Conservation (phyloP, 2,329 filamentous ascomycete species). For the Penicillium nordicum region DNA sequence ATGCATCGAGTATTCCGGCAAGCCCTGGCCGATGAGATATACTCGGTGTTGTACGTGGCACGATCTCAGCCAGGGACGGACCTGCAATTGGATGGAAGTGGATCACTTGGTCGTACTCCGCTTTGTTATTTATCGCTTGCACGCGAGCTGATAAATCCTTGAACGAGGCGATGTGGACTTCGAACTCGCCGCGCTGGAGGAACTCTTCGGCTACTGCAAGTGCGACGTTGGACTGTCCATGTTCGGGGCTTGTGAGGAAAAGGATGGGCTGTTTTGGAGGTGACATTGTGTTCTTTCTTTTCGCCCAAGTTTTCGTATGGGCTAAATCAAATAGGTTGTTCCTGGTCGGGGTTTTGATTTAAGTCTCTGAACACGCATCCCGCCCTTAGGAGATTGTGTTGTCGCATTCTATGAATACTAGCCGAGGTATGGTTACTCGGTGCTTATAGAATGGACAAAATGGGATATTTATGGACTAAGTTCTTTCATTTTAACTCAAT, state of each 20-base stretch:
- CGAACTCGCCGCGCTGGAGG: conserved; percentile 33
- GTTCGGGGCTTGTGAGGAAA: conserved; percentile 47
- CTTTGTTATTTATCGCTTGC: conserved; percentile 24
- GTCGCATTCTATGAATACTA: conserved; percentile 2
- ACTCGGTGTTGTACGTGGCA: conserved; percentile 28
- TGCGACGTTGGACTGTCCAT: conserved; percentile 48
- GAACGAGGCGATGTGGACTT: conserved; percentile 49
- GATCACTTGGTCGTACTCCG: neutral
- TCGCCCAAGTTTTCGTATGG: neutral
- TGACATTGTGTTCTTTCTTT: conserved; percentile 11
- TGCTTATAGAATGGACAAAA: neutral
- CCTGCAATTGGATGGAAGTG: conserved; percentile 38
- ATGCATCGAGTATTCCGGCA: conserved; percentile 33
- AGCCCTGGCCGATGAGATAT: conserved; percentile 35
- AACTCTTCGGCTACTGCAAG: conserved; percentile 45
- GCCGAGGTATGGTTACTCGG: conserved; percentile 11
- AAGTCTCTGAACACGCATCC: too few species aligned
- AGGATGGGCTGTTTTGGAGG: conserved; percentile 29
- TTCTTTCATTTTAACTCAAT: neutral
- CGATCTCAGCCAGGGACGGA: conserved; percentile 33
- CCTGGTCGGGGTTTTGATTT: neutral
- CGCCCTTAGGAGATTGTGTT: neutral
- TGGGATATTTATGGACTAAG: neutral
- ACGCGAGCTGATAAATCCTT: conserved; percentile 34
- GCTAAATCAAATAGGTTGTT: neutral